Base-by-base conservation (phyloP, 495 filamentous ascomycete species). In the Chaetomium cochliodes region DNA sequence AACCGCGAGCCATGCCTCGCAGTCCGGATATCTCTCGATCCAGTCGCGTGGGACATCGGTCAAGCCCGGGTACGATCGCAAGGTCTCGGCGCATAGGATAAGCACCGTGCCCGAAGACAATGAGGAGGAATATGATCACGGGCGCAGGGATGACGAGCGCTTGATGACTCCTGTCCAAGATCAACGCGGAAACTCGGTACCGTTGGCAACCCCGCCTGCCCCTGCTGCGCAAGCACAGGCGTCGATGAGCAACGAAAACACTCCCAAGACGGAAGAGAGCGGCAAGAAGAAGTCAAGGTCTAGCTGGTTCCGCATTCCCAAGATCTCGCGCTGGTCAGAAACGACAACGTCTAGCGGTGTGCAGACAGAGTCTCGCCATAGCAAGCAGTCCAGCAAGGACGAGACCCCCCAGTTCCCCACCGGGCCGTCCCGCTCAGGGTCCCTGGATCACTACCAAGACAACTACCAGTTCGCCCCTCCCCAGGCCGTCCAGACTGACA, bases 321-420 rank as follows among this genome's bases (percentile, higher is more conserved):
- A 93, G 76, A 90, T 97, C 64, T 98, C 96, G 15, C 87, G 94
- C 37, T 99, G 94, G 94, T 97, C 93, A 5, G 93, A 94, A 76
- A 97, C 94, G 23, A 98, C 94, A 5, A 84, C 92, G 25, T 94
- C 96, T 0, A 84, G 78, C 65, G 71, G 84, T 15, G 74, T 78
- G 54, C 74, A 37, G 33, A 37, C 75, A 55, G 78, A 79, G 13
- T 85, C 85, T 72, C 77, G 83, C 52, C 78, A 76, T 42, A 85
- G 82, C 66, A 77, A 78, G 46, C 69, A 76, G 44, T 79, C 77
- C 0, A 77, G 77, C 67, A 80, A 83, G 56, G 76, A 78, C 26
- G 78, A 79, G 23, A 74, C 75, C 1, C 77, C 50, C 57, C 58
- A 67, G 22, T 74, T 63, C 53, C 67, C 76, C 62, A 65, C 67